Percentiles rank a stretch among this genome's conserved stretches.
Conservation (phyloP, 495 filamentous ascomycete species). For the Paragyromitra xinjiangensis region DNA sequence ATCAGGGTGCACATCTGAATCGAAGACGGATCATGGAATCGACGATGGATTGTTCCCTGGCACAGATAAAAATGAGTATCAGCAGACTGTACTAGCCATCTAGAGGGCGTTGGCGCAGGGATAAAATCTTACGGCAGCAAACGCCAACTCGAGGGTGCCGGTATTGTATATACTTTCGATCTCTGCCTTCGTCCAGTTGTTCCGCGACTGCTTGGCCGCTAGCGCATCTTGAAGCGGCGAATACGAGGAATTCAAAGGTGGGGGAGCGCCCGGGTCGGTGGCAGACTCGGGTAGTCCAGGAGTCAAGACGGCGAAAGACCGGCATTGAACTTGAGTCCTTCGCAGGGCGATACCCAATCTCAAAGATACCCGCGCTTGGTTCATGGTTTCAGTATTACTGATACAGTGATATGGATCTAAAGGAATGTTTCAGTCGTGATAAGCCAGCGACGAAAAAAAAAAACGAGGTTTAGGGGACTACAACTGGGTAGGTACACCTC, state of each 20-base stretch:
- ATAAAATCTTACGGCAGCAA: slow-evolving; percentile 68
- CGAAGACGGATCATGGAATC: slow-evolving; percentile 78
- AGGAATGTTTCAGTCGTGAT: neutral
- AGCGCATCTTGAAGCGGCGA: slow-evolving; percentile 39
- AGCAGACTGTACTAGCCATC: neutral
- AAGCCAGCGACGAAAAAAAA: neutral
- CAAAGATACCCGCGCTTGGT: slow-evolving; percentile 28
- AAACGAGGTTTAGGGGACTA: neutral
- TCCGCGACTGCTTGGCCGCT: slow-evolving; percentile 58
- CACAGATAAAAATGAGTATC: neutral
- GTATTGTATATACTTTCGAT: slow-evolving; percentile 78
- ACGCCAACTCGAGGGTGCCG: slow-evolving; percentile 78
- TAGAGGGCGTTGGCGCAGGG: neutral
- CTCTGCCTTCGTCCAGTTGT: slow-evolving; percentile 80
- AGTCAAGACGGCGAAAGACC: slow-evolving; percentile 30
- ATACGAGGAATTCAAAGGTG: neutral
- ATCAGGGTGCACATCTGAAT: slow-evolving; percentile 91
- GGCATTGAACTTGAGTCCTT: neutral
- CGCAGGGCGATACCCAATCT: slow-evolving; percentile 10
- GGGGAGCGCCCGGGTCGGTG: neutral
- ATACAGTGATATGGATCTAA: neutral
- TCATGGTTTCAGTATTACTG: slow-evolving; percentile 21
- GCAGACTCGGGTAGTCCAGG: neutral
- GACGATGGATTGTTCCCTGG: slow-evolving; percentile 76
- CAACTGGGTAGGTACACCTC: neutral